phyloP scores from a whole-genome alignment of 768 basidiomycete genomes.

The Lentinula boryana region DNA sequence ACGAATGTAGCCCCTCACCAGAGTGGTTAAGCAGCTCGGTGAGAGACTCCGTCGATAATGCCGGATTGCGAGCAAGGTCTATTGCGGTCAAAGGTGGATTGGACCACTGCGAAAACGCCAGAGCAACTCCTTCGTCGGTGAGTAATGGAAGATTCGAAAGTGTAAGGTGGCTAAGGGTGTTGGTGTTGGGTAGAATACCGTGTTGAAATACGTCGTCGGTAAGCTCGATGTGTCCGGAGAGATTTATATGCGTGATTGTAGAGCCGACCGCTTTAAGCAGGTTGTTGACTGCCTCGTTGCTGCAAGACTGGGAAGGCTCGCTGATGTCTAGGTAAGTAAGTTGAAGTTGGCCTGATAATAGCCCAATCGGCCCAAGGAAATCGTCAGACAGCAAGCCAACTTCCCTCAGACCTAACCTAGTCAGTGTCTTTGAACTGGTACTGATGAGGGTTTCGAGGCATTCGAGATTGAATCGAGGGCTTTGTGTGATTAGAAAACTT shows the following conservation, averaged over 20 bases:
- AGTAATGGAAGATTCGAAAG: slow-evolving; percentile 55
- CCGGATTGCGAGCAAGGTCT: slow-evolving; percentile 60
- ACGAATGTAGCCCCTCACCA: slow-evolving; percentile 43
- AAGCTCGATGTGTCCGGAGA: slow-evolving; percentile 66
- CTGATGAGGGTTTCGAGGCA: slow-evolving; percentile 60
- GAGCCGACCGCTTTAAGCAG: slow-evolving; percentile 52
- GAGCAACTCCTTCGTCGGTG: slow-evolving; percentile 63
- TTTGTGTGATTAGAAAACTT: slow-evolving; percentile 77
- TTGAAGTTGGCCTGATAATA: slow-evolving; percentile 36
- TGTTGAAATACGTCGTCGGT: slow-evolving; percentile 52
- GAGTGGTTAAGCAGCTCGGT: slow-evolving; percentile 63
- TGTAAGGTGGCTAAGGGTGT: slow-evolving; percentile 42
- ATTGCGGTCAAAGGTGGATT: slow-evolving; percentile 46
- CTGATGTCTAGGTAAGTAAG: slow-evolving; percentile 68
- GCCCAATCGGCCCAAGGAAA: slow-evolving; percentile 50
- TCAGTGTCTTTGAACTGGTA: slow-evolving; percentile 39
- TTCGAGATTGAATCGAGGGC: slow-evolving; percentile 75
- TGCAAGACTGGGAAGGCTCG: slow-evolving; percentile 47
- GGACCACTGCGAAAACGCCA: slow-evolving; percentile 60
- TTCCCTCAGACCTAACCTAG: slow-evolving; percentile 74
- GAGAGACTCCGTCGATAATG: slow-evolving; percentile 49
- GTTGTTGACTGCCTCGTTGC: slow-evolving; percentile 47
- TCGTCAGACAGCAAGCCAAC: slow-evolving; percentile 64
- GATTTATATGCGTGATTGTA: slow-evolving; percentile 52
- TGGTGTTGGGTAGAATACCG: slow-evolving; percentile 50